These are phyloP conservation scores for Cornus controversa DNA, from an alignment of 148 eudicot species.

Conservation along the genomic window DNA sequence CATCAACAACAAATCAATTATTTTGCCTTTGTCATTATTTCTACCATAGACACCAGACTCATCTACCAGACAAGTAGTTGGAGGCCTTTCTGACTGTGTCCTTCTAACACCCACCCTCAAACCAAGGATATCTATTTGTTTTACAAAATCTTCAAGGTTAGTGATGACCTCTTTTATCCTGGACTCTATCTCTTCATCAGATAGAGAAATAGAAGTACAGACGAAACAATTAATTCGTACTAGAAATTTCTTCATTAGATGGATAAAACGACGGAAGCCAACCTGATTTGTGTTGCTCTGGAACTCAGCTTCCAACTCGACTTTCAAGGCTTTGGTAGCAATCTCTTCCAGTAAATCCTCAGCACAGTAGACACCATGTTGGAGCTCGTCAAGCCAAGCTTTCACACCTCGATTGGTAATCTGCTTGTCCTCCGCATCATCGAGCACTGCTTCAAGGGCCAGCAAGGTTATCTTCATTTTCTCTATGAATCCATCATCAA, in stretches of 20 bases:
- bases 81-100: neutral
- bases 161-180: conserved; percentile 10
- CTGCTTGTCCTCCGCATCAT: neutral
- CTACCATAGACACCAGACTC: conserved; percentile 20
- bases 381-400: neutral
- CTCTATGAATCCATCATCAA: no score
- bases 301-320: neutral
- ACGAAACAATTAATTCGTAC: no score
- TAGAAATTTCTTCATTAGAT: no score
- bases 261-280: no score
- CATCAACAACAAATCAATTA: conserved; percentile 12
- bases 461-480: no score
- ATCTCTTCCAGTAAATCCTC: neutral
- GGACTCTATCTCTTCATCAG: neutral
- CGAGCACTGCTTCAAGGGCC: neutral
- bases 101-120: neutral
- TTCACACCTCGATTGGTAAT: neutral
- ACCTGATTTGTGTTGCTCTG: conserved; percentile 1
- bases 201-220: neutral
- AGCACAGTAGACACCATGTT: neutral
- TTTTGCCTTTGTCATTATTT: conserved; percentile 14
- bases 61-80: conserved; percentile 14
- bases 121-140: neutral
- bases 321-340: neutral
- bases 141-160: conserved; percentile 13